A percentile compares a stretch with the other conserved stretches of the same genome.
phyloP scores from a whole-genome alignment of 345 rosid genomes.

The Geranium rotundifolium region DNA sequence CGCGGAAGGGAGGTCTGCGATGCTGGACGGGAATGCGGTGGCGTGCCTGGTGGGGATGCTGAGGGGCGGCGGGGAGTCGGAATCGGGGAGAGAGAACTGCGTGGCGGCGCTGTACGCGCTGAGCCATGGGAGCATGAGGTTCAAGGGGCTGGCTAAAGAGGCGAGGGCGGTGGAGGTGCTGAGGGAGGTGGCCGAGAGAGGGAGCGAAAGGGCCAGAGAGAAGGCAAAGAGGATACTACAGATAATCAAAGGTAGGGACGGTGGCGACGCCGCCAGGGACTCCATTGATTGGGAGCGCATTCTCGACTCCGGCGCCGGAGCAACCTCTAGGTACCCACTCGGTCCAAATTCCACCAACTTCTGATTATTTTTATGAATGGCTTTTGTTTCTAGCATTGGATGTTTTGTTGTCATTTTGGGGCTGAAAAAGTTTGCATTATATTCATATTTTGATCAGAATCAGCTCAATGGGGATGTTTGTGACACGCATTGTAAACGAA shows the following conservation, averaged over 20 bases:
- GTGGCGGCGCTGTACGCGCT: conserved; percentile 47
- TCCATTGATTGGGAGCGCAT: conserved; percentile 36
- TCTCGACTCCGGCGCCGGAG: conserved; percentile 43
- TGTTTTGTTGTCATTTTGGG: too few relatives aligned
- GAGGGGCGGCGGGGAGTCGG: conserved; percentile 33
- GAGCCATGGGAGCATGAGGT: conserved; percentile 59
- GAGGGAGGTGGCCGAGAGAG: conserved; percentile 36
- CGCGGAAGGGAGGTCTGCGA: conserved; percentile 50
- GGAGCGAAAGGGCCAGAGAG: conserved; percentile 42
- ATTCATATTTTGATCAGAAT: too few relatives aligned
- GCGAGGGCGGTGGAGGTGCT: conserved; percentile 42
- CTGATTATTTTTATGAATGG: conserved; percentile 21
- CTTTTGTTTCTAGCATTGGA: conserved; percentile 24
- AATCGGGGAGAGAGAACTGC: conserved; percentile 50
- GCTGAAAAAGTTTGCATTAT: too few relatives aligned
- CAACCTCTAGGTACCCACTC: conserved; percentile 31
- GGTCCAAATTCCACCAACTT: conserved; percentile 24
- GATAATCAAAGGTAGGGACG: conserved; percentile 36
- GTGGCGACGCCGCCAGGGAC: conserved; percentile 24
- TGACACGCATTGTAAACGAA: too few relatives aligned
- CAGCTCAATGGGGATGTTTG: too few relatives aligned
- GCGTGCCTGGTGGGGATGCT: conserved; percentile 42
- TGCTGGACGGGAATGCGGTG: conserved; percentile 63
- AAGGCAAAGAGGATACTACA: conserved; percentile 48
- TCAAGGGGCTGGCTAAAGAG: conserved; percentile 59